Percentiles rank a stretch among this genome's conserved stretches.
Conservation (phyloP, 306 rosid species). For the Acmispon strigosus region DNA sequence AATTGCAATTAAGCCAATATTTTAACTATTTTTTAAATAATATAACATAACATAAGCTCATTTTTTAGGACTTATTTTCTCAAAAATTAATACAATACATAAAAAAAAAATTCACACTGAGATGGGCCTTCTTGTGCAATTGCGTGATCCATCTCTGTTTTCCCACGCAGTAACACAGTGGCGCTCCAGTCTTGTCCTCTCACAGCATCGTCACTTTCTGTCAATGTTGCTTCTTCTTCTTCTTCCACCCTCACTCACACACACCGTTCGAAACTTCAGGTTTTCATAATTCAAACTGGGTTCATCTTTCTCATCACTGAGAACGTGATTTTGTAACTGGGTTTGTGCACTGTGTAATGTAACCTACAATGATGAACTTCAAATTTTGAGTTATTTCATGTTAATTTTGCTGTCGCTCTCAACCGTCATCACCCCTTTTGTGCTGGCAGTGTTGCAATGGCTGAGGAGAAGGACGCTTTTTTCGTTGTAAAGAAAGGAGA, state of each 20-base stretch:
- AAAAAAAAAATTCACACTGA: not conserved
- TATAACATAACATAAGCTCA: too few relatives aligned
- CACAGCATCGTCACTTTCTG: not conserved
- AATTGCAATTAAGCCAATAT: too few relatives aligned
- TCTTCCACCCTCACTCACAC: not conserved
- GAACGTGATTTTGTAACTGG: not conserved
- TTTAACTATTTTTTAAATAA: too few relatives aligned
- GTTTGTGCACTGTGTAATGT: not conserved
- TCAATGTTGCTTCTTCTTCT: not conserved
- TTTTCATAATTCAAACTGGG: not conserved
- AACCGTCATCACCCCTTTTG: not conserved
- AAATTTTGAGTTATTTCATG: not conserved
- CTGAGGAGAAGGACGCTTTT: constrained; percentile 61
- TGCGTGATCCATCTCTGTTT: not conserved
- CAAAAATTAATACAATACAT: too few relatives aligned
- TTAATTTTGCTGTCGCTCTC: not conserved
- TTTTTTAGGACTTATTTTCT: too few relatives aligned
- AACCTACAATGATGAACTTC: not conserved
- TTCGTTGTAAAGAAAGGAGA: constrained; percentile 75
- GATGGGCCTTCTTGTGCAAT: not conserved
- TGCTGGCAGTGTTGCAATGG: constrained; percentile 47
- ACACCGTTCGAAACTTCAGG: not conserved
- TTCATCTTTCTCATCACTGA: not conserved
- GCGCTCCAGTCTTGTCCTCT: not conserved
- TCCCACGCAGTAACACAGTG: not conserved